Conservation (phyloP, 2,329 filamentous ascomycete genomes). For the Fusarium liriodendri region DNA sequence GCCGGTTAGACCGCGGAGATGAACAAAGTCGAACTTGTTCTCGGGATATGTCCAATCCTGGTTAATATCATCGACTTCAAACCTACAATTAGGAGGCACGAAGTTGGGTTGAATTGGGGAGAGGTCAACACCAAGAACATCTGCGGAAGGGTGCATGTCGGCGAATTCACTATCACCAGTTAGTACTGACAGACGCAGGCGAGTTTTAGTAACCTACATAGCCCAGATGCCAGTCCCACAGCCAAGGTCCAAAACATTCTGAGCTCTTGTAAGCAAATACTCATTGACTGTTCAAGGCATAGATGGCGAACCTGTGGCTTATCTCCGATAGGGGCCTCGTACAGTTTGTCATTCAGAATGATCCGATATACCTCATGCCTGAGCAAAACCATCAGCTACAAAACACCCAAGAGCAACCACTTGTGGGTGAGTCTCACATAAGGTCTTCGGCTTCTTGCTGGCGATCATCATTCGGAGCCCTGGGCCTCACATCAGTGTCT, state of each 20-base stretch:
- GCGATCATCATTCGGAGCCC: slow-evolving; percentile 44
- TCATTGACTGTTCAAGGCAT: not conserved
- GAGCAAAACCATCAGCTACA: accelerated
- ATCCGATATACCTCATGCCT: slow-evolving; percentile 45
- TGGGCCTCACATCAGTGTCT: not conserved
- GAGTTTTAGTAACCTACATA: not conserved
- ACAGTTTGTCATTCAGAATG: slow-evolving; percentile 46
- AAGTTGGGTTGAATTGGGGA: slow-evolving; percentile 27
- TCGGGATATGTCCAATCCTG: slow-evolving; percentile 22
- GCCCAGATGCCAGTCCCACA: slow-evolving; percentile 52
- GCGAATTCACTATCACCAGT: slow-evolving; percentile 15
- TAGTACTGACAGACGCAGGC: not conserved
- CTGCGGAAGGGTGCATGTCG: slow-evolving; percentile 18
- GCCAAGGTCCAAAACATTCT: slow-evolving; percentile 47
- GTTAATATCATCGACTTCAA: slow-evolving; percentile 28
- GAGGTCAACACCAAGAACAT: slow-evolving; percentile 21
- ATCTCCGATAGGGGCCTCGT: slow-evolving; percentile 47
- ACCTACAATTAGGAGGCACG: slow-evolving; percentile 13
- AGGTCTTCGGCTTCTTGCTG: slow-evolving; percentile 45
- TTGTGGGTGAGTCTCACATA: not conserved
- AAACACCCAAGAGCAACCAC: accelerated
- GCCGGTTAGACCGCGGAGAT: slow-evolving; percentile 23
- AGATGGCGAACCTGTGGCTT: slow-evolving; percentile 33
- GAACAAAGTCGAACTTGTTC: slow-evolving; percentile 24
- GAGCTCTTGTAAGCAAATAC: not conserved